These are phyloP conservation scores for Colletotrichum filicis DNA, from an alignment of 2,329 filamentous ascomycete genomes.

Conservation along the genomic window DNA sequence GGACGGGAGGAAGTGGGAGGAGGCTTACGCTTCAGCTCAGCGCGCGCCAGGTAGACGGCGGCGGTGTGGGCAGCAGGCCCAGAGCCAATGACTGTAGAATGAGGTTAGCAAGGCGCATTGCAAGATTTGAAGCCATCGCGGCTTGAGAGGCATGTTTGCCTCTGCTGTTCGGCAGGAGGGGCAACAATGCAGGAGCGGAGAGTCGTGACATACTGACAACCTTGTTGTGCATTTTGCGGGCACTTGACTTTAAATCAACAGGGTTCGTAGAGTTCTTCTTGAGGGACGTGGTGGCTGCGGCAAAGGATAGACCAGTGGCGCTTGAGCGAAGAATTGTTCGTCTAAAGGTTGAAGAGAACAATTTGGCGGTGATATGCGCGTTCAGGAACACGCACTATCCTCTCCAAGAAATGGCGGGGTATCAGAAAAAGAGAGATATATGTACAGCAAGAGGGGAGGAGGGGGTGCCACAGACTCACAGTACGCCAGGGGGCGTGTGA, in stretches of 20 bases:
- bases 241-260: constrained; percentile 50
- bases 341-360: constrained; percentile 89
- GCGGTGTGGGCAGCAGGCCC: constrained; percentile 98
- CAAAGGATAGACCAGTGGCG: constrained; percentile 78
- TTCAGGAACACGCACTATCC: constrained; percentile 35
- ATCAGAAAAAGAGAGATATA: constrained; percentile 32
- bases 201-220: constrained; percentile 78
- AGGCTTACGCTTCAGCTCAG: constrained; percentile 83
- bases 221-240: constrained; percentile 87
- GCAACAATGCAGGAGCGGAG: constrained; percentile 35
- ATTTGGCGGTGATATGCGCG: constrained; percentile 71
- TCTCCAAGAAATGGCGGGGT: constrained; percentile 31
- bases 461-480: background rate
- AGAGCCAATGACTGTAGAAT: constrained; percentile 78
- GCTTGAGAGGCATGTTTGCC: background rate
- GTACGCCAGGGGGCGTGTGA: constrained; percentile 5
- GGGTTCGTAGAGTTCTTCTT: constrained; percentile 58
- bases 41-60: constrained; percentile 93
- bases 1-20: constrained; percentile 20
- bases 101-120: constrained; percentile 13
- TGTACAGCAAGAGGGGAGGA: background rate
- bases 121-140: constrained; percentile 18
- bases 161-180: background rate
- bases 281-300: constrained; percentile 72
- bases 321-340: constrained; percentile 78